These are phyloP conservation scores for Alternaria metachromatica DNA, from an alignment of 2,329 filamentous ascomycete species.

Conservation along the genomic window DNA sequence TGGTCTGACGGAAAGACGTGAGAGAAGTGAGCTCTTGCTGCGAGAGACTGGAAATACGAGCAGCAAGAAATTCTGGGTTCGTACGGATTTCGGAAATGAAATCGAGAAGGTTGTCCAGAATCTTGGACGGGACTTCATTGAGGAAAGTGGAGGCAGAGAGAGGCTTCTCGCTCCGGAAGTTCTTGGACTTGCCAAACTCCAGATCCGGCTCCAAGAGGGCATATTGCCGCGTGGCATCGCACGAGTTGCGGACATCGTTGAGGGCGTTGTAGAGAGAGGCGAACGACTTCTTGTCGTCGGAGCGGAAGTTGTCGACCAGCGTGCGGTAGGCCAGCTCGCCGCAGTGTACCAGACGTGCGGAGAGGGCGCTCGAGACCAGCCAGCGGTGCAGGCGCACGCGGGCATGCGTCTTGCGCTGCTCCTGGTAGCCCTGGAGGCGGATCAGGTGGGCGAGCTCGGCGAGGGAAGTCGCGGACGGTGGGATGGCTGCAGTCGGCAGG, in stretches of 20 bases:
- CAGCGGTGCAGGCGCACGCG: constrained; percentile 76
- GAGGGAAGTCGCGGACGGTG: constrained; percentile 70
- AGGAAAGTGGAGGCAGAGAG: constrained; percentile 55
- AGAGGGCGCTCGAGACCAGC: constrained; percentile 76
- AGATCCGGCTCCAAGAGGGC: constrained; percentile 75
- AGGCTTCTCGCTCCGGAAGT: constrained; percentile 52
- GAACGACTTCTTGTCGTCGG: constrained; percentile 80
- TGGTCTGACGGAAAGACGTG: constrained; percentile 76
- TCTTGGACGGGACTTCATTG: constrained; percentile 76
- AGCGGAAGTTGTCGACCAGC: constrained; percentile 78
- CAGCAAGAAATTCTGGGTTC: constrained; percentile 86
- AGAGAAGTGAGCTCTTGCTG: constrained; percentile 78
- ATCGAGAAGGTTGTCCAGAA: constrained; percentile 76
- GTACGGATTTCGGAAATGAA: constrained; percentile 84
- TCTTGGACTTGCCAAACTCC: constrained; percentile 58
- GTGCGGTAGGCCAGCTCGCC: constrained; percentile 77
- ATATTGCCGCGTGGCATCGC: constrained; percentile 73
- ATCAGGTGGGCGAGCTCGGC: constrained; percentile 81
- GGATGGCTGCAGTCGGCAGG: constrained; percentile 61
- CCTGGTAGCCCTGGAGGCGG: constrained; percentile 79
- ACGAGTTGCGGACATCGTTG: constrained; percentile 79
- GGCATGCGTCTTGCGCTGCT: constrained; percentile 77
- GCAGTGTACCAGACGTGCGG: constrained; percentile 74
- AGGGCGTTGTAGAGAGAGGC: constrained; percentile 76
- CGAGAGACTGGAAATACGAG: constrained; percentile 77